A percentile compares a stretch with the other conserved stretches of the same genome.
These are phyloP conservation scores for Pichia sp. DNA, from an alignment of 1,139 yeast genomes.

Conservation along the genomic window DNA sequence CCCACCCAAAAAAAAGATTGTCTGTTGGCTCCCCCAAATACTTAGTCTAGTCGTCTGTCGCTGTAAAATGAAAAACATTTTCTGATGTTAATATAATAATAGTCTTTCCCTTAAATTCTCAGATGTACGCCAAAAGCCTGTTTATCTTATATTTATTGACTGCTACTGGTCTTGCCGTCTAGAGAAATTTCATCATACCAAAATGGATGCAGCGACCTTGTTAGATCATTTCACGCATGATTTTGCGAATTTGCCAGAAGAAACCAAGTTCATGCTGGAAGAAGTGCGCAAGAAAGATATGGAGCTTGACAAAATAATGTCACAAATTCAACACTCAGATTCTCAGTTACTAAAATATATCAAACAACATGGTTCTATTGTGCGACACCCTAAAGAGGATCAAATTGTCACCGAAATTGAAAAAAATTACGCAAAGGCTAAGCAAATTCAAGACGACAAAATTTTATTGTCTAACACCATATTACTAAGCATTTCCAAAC, in stretches of 20 bases:
- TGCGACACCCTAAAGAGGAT: conserved; percentile 77
- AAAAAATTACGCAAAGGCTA: conserved; percentile 56
- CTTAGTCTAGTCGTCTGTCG: no score
- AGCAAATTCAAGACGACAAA: conserved; percentile 67
- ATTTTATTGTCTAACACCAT: conserved; percentile 77
- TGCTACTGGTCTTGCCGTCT: no score
- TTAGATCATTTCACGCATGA: conserved; percentile 69
- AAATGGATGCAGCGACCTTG: conserved; percentile 70
- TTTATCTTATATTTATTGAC: no score
- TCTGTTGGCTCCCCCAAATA: no score
- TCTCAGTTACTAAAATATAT: conserved; percentile 74
- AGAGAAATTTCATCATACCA: no score
- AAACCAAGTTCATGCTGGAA: conserved; percentile 69
- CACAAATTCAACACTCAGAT: conserved; percentile 65
- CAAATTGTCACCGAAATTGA: conserved; percentile 58
- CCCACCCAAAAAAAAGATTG: no score
- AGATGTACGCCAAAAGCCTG: no score
- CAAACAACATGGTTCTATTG: conserved; percentile 72
- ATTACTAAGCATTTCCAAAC: conserved; percentile 65
- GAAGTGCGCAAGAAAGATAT: conserved; percentile 70
- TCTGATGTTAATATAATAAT: no score
- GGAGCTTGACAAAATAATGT: conserved; percentile 57
- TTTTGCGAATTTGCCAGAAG: conserved; percentile 83
- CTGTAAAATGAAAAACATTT: no score
- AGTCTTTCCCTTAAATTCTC: no score